Conservation (phyloP, 2,329 filamentous ascomycete genomes). For the Microdochium nivale region DNA sequence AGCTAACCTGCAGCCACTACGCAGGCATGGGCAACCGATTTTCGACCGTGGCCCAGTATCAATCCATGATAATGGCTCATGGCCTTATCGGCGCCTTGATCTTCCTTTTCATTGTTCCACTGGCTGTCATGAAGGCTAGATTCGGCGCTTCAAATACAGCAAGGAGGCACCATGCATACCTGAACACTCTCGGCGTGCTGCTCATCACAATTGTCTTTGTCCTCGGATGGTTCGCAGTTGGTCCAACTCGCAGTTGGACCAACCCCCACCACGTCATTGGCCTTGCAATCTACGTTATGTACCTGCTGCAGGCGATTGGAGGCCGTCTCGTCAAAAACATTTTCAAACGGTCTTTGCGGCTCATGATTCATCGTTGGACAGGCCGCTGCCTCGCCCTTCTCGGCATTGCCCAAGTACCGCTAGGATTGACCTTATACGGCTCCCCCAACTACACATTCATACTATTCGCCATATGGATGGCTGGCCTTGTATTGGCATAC, state of each 20-base stretch:
- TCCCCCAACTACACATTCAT: slow-evolving; percentile 82
- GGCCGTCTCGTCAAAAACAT: slow-evolving; percentile 55
- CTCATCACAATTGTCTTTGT: slow-evolving; percentile 65
- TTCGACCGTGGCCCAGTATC: slow-evolving; percentile 59
- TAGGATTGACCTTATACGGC: slow-evolving; percentile 87
- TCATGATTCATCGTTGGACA: slow-evolving; percentile 78
- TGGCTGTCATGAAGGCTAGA: slow-evolving; percentile 64
- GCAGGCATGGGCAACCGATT: slow-evolving; percentile 79
- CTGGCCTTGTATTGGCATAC: slow-evolving; percentile 63
- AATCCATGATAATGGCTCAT: slow-evolving; percentile 61
- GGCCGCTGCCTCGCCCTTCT: slow-evolving; percentile 72
- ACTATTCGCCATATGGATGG: slow-evolving; percentile 72
- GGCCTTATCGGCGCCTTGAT: slow-evolving; percentile 63
- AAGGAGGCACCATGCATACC: slow-evolving; percentile 63
- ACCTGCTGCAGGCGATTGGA: slow-evolving; percentile 62
- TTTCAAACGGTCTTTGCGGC: slow-evolving; percentile 37
- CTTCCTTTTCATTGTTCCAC: slow-evolving; percentile 66
- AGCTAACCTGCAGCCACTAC: slow-evolving; percentile 7
- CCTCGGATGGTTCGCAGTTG: slow-evolving; percentile 71
- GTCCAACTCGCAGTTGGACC: slow-evolving; percentile 59
- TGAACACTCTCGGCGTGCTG: slow-evolving; percentile 61
- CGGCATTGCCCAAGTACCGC: slow-evolving; percentile 76
- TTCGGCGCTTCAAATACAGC: slow-evolving; percentile 59
- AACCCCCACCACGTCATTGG: slow-evolving; percentile 85
- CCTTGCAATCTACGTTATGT: slow-evolving; percentile 65